Conservation (phyloP, 2,329 filamentous ascomycete species). For the Podosphaera leucotricha region DNA sequence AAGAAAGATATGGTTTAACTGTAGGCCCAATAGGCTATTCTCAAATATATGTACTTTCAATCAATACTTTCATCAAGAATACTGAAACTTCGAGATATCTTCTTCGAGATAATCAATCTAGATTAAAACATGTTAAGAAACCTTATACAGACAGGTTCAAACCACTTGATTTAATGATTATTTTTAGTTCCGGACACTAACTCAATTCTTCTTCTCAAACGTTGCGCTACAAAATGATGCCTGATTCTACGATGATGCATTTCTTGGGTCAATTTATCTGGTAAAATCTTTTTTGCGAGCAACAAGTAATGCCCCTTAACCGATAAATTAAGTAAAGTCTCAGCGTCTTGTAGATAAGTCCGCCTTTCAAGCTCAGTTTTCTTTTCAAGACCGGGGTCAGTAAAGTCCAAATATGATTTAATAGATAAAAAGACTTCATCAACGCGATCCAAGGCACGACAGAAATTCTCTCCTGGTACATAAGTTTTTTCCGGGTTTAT, state of each 20-base stretch:
- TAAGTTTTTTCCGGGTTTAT: constrained; percentile 15
- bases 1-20: neutral
- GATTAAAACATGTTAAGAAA: neutral
- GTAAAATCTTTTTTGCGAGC: constrained; percentile 11
- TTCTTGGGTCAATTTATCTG: constrained; percentile 7
- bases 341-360: constrained; percentile 5
- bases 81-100: neutral
- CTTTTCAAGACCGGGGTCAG: constrained; percentile 2
- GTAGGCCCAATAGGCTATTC: neutral
- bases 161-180: too few relatives aligned
- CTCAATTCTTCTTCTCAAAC: neutral
- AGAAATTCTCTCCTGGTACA: constrained; percentile 26
- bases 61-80: too few relatives aligned
- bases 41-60: neutral
- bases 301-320: constrained; percentile 16
- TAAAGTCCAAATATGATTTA: constrained; percentile 9
- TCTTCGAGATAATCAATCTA: neutral
- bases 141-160: too few relatives aligned
- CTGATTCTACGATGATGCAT: constrained; percentile 13
- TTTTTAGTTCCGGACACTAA: too few relatives aligned
- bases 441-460: constrained; percentile 25
- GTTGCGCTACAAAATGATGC: constrained; percentile 15
- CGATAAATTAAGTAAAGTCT: constrained; percentile 13
- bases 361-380: neutral
- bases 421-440: constrained; percentile 11